Conservation (phyloP, 1,139 yeast genomes). For the Yamadazyma spencermartinsiae region DNA sequence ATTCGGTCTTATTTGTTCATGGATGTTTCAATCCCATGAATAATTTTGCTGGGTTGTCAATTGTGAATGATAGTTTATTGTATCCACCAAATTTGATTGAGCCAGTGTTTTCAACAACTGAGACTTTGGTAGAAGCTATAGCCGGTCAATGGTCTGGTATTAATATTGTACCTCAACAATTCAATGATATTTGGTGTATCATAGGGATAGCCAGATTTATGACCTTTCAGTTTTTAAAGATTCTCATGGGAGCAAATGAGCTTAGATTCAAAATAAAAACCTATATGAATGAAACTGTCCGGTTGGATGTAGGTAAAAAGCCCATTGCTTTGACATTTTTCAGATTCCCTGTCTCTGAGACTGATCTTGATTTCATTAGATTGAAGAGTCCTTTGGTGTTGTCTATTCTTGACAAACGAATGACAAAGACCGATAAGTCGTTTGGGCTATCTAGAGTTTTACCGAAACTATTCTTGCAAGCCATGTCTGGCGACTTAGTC, state of each 20-base stretch:
- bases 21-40: slow-evolving; percentile 49
- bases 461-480: slow-evolving; percentile 88
- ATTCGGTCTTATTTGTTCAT: slow-evolving; percentile 72
- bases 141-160: slow-evolving; percentile 95
- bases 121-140: slow-evolving; percentile 63
- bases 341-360: slow-evolving; percentile 64
- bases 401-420: slow-evolving; percentile 80
- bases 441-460: slow-evolving; percentile 89
- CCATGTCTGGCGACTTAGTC: slow-evolving; percentile 89
- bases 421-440: slow-evolving; percentile 95
- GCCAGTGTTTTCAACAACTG: slow-evolving; percentile 73
- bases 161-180: slow-evolving; percentile 77
- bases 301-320: slow-evolving; percentile 74
- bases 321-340: slow-evolving; percentile 74
- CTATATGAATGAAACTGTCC: slow-evolving; percentile 65
- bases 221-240: slow-evolving; percentile 69
- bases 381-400: slow-evolving; percentile 86
- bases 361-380: slow-evolving; percentile 61
- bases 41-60: slow-evolving; percentile 76
- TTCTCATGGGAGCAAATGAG: slow-evolving; percentile 82
- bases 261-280: slow-evolving; percentile 69
- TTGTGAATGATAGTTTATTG: slow-evolving; percentile 63
- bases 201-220: slow-evolving; percentile 83
- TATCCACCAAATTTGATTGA: slow-evolving; percentile 80
- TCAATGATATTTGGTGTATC: slow-evolving; percentile 90